Evolutionary conservation across 2,329 filamentous ascomycete genomes (phyloP).

Genomic region (Sclerotinia borealis): DNA sequence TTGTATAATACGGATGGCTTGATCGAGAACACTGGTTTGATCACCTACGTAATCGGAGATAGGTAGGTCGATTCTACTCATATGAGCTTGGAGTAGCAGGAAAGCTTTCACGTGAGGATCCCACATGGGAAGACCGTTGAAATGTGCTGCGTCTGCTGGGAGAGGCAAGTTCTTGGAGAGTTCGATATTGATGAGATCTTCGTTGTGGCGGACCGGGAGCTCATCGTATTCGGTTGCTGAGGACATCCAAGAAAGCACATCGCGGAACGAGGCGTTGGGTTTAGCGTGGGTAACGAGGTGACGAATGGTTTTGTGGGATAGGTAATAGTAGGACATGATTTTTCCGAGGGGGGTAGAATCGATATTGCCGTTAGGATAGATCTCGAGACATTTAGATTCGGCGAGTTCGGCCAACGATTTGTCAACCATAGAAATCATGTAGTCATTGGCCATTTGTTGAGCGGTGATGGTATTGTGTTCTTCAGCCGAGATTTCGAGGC

Average conservation of each 20-base stretch:
- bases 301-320: conserved; percentile 90
- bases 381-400: conserved; percentile 74
- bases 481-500: conserved; percentile 85
- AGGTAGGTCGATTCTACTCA: conserved; percentile 85
- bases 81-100: conserved; percentile 87
- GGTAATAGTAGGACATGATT: conserved; percentile 99
- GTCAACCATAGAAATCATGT: conserved; percentile 89
- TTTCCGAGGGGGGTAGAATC: conserved; percentile 88
- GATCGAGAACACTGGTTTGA: conserved; percentile 82
- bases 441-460: conserved; percentile 84
- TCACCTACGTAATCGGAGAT: conserved; percentile 98
- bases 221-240: conserved; percentile 94
- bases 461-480: conserved; percentile 84
- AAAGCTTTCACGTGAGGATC: conserved; percentile 98
- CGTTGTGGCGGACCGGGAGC: conserved; percentile 93
- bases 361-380: conserved; percentile 82
- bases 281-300: conserved; percentile 74
- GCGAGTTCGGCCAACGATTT: conserved; percentile 77
- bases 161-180: conserved; percentile 74
- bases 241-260: conserved; percentile 88
- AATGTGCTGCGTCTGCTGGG: conserved; percentile 30
- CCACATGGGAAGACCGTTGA: conserved; percentile 79
- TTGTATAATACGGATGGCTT: conserved; percentile 94
- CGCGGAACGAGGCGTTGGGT: conserved; percentile 67
- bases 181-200: conserved; percentile 93